Evolutionary conservation across 768 basidiomycete genomes (phyloP).

Genomic region (Suillus tomentosus): DNA sequence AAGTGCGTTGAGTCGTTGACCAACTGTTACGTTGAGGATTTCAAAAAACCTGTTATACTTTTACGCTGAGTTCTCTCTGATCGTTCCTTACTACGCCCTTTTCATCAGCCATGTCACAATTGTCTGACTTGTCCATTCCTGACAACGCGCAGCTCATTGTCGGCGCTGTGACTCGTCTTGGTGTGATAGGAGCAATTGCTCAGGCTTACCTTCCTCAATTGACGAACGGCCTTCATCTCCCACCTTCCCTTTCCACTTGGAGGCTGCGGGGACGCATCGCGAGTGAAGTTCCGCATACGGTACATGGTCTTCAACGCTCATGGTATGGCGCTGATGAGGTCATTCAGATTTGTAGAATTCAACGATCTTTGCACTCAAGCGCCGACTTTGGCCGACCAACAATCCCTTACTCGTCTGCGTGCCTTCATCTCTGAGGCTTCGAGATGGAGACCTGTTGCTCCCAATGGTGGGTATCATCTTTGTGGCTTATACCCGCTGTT

Average conservation of each 20-base stretch:
- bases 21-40: not conserved
- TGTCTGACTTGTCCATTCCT: not conserved
- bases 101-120: not conserved
- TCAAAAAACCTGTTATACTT: not conserved
- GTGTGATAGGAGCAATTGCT: not conserved
- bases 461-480: not conserved
- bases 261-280: not conserved
- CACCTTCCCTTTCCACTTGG: not conserved
- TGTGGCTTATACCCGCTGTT: not conserved
- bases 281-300: not conserved
- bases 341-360: not conserved
- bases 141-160: not conserved
- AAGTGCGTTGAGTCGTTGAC: not conserved
- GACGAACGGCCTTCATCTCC: not conserved
- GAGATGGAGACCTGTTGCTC: not conserved
- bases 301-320: not conserved
- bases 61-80: not conserved
- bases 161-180: not conserved
- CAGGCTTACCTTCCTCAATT: not conserved
- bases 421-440: slow-evolving; percentile 1
- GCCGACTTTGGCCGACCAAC: not conserved
- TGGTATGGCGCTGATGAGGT: not conserved
- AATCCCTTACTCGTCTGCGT: not conserved
- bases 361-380: not conserved
- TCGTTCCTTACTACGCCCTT: not conserved